Evolutionary conservation across 2,329 filamentous ascomycete species (phyloP).

Genomic region (Beauveria caledonica): DNA sequence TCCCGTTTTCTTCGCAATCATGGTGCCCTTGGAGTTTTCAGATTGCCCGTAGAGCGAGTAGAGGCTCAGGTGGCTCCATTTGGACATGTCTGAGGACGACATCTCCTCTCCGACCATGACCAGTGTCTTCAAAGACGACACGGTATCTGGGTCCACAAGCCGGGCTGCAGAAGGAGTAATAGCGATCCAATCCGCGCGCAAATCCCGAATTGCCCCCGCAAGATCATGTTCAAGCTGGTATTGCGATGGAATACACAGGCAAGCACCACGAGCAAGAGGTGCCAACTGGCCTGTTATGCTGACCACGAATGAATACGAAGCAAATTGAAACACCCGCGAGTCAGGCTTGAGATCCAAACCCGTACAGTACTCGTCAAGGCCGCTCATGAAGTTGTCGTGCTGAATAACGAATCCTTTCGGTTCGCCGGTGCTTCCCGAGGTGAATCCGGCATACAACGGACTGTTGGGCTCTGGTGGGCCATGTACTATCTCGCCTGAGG

Average conservation of each 20-base stretch:
- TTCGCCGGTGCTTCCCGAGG: slow-evolving; percentile 3
- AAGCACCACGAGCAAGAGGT: not conserved
- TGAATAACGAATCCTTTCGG: not conserved
- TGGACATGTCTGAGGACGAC: not conserved
- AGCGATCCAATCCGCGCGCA: not conserved
- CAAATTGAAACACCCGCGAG: not conserved
- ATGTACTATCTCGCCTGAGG: not conserved
- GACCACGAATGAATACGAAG: slow-evolving; percentile 1
- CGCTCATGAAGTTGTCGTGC: not conserved
- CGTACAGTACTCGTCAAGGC: not conserved
- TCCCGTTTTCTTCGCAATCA: not conserved
- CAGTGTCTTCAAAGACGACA: not conserved
- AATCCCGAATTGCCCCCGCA: not conserved
- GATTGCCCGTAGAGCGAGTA: slow-evolving; percentile 6
- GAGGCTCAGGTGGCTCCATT: not conserved
- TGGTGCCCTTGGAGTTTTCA: slow-evolving; percentile 3
- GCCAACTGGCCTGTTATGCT: slow-evolving; percentile 1
- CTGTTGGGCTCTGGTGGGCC: not conserved
- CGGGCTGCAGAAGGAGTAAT: not conserved
- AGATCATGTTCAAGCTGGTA: not conserved
- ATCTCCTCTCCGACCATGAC: slow-evolving; percentile 4
- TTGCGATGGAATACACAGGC: not conserved
- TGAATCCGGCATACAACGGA: not conserved
- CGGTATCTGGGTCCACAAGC: not conserved
- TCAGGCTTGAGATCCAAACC: not conserved